These are phyloP conservation scores for Syzygium aqueum DNA, from an alignment of 345 rosid species.

Conservation along the genomic window DNA sequence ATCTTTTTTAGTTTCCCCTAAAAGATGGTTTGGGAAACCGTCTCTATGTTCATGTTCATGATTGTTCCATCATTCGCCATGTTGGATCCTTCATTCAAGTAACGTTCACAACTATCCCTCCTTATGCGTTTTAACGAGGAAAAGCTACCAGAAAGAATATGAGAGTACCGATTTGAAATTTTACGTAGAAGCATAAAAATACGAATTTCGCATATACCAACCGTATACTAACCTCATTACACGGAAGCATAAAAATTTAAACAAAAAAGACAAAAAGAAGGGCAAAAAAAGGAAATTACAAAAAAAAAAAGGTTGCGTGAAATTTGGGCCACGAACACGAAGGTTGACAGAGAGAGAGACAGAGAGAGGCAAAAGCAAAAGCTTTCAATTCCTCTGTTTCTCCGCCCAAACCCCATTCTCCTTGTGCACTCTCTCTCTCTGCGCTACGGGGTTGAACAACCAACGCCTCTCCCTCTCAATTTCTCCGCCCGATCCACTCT, in stretches of 20 bases:
- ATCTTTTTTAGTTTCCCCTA: background rate
- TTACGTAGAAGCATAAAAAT: background rate
- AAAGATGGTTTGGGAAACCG: background rate
- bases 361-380: background rate
- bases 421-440: background rate
- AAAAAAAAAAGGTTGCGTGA: background rate
- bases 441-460: conserved; percentile 3
- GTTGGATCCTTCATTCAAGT: background rate
- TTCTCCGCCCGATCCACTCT: background rate
- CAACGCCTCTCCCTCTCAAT: background rate
- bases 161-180: background rate
- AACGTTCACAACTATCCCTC: rapidly evolving
- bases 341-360: background rate
- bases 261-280: background rate
- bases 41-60: background rate
- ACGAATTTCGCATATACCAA: background rate
- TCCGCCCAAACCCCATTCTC: conserved; percentile 29
- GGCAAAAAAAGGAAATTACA: background rate
- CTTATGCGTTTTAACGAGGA: background rate
- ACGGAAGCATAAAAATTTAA: background rate
- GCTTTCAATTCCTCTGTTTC: conserved; percentile 21
- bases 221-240: background rate
- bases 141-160: background rate
- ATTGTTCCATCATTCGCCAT: background rate
- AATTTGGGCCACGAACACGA: background rate